A percentile compares a stretch with the other conserved stretches of the same genome.
phyloP scores from a whole-genome alignment of 441 rosid genomes.

The Adansonia madagascariensis region DNA sequence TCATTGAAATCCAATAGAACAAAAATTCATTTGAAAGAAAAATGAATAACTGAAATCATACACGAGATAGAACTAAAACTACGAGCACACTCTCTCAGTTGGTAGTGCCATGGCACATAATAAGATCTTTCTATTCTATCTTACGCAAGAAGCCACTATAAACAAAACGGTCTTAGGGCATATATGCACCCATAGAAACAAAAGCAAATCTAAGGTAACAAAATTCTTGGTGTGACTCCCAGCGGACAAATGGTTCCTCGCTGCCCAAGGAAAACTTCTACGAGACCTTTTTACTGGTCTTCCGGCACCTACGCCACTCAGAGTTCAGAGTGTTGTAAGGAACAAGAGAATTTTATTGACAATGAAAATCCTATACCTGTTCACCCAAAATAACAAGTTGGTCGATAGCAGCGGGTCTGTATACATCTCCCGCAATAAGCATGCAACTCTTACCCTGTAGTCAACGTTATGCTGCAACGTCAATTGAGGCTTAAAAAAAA shows the following conservation, averaged over 20 bases:
- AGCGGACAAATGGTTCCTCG: too few relatives aligned
- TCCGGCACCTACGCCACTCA: too few relatives aligned
- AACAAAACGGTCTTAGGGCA: too few relatives aligned
- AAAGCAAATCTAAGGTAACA: too few relatives aligned
- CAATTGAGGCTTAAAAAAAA: conserved; percentile 18
- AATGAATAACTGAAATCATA: neutral
- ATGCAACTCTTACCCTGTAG: conserved; percentile 85
- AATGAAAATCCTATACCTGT: conserved; percentile 61
- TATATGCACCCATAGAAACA: too few relatives aligned
- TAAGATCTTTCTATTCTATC: too few relatives aligned
- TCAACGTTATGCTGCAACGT: conserved; percentile 17
- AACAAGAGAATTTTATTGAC: conserved; percentile 7
- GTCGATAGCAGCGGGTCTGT: conserved; percentile 96
- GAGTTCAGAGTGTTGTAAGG: neutral
- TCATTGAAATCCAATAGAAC: conserved; percentile 7
- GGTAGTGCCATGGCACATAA: too few relatives aligned
- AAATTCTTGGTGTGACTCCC: too few relatives aligned
- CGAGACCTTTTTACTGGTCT: too few relatives aligned
- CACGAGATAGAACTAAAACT: neutral
- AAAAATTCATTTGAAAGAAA: neutral
- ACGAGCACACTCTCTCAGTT: too few relatives aligned
- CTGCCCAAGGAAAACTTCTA: too few relatives aligned
- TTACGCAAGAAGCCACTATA: too few relatives aligned
- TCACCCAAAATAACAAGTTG: conserved; percentile 95
- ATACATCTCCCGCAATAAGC: conserved; percentile 98